Base-by-base conservation (phyloP, 768 basidiomycete genomes). In the Collybia nuda region DNA sequence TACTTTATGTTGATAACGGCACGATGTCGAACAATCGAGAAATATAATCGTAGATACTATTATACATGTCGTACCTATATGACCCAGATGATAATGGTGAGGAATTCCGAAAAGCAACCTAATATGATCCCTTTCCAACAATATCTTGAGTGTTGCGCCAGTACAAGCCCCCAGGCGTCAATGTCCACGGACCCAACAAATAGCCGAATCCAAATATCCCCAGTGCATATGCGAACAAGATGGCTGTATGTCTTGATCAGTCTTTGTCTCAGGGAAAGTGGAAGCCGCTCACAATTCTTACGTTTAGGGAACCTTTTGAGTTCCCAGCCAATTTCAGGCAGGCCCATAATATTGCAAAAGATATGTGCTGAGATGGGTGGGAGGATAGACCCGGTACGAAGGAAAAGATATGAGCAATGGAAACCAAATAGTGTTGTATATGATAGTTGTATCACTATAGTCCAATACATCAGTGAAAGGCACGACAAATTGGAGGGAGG, bases 361-460 rank as follows among this genome's bases (percentile, higher is more conserved):
- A 88, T 70, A 62, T 99, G 97, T 0, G 93, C 84, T 7, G 79
- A 67, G 48, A 94, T 77, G 2, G 94, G 75, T 1, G 93, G 87
- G 24, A 87, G 66, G 51, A 98, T 69, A 4, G 93, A 94, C 14
- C 87, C 84, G 3, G 94, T 93, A 43, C 89, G 83, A 6, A 96
- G 75, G 69, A 94, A 93, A 38, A 97, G 78, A 67, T 83, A 97
- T 3, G 91, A 80, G 19, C 84, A 86, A 67, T 88, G 89, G 66
- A 86, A 90, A 3, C 97, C 97, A 58, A 98, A 98, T 12, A 98
- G 60, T 3, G 91, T 93, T 6, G 97, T 99, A 67, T 98, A 99
- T 3, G 75, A 62, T 19, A 95, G 76, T 68, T 98, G 96, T 67
- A 97, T 86, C 4, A 82, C 94, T 98, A 19, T 2, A 35, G 35